A percentile compares a stretch with the other conserved stretches of the same genome.
These are phyloP conservation scores for Ogataea trehalophila DNA, from an alignment of 805 yeast genomes.

Conservation along the genomic window DNA sequence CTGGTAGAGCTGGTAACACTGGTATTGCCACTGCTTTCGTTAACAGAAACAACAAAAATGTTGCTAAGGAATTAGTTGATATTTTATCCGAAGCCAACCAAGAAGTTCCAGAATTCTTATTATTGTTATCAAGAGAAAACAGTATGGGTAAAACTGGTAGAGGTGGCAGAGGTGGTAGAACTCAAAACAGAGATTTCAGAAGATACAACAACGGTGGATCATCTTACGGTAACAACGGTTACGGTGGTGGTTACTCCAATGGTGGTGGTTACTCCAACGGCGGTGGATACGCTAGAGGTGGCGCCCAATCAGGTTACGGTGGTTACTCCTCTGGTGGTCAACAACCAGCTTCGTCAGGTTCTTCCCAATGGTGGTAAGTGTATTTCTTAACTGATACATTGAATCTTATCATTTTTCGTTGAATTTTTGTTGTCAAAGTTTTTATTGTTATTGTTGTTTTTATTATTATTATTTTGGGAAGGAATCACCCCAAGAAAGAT, in stretches of 20 bases:
- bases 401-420: background rate
- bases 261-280: conserved; percentile 20
- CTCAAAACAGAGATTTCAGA: conserved; percentile 44
- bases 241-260: conserved; percentile 20
- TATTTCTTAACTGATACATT: no score
- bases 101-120: conserved; percentile 90
- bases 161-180: conserved; percentile 38
- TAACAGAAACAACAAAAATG: conserved; percentile 89
- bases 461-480: background rate
- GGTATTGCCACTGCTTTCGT: conserved; percentile 99
- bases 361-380: conserved; percentile 33
- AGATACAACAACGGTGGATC: conserved; percentile 34
- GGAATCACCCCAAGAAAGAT: no score
- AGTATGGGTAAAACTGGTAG: conserved; percentile 52
- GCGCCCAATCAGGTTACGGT: conserved; percentile 28
- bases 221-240: conserved; percentile 21
- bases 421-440: background rate
- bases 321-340: conserved; percentile 5
- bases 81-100: conserved; percentile 94
- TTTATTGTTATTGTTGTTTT: background rate
- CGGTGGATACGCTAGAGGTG: conserved; percentile 31
- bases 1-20: conserved; percentile 99
- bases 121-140: conserved; percentile 73
- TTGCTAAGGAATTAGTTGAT: conserved; percentile 82
- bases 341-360: conserved; percentile 11